phyloP scores from a whole-genome alignment of 208 protist genomes.

The Acanthamoeba healyi region DNA sequence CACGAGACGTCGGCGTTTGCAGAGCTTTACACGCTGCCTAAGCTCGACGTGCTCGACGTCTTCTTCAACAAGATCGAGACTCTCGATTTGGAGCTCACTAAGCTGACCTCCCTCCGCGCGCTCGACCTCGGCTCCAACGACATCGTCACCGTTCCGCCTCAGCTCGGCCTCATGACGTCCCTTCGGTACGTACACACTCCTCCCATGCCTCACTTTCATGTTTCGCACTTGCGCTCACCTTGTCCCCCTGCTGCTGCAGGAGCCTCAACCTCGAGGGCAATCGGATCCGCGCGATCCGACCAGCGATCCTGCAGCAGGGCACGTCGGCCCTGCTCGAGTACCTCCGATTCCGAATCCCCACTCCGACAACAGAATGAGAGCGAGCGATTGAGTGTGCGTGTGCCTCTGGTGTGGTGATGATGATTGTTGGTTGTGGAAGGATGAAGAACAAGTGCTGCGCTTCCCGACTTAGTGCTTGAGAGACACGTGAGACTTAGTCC shows the following conservation, averaged over 20 bases:
- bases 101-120: neutral
- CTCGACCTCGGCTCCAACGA: slow-evolving; percentile 46
- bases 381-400: too few species aligned
- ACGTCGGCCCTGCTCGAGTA: slow-evolving; percentile 32
- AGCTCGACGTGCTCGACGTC: neutral
- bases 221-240: neutral
- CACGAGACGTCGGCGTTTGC: neutral
- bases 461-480: too few species aligned
- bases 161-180: slow-evolving; percentile 16
- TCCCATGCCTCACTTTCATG: neutral
- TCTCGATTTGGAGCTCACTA: neutral
- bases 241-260: neutral
- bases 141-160: slow-evolving; percentile 22
- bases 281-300: slow-evolving; percentile 28
- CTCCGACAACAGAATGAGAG: neutral
- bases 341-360: slow-evolving; percentile 9
- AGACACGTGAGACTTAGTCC: neutral
- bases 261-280: slow-evolving; percentile 44
- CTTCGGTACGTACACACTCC: neutral
- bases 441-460: too few species aligned
- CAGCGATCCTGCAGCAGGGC: neutral
- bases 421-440: too few species aligned
- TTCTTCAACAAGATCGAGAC: slow-evolving; percentile 41
- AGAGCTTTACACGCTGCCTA: neutral
- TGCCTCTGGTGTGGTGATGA: too few species aligned